Evolutionary conservation across 306 rosid genomes (phyloP), one percentile per base, ranked within the genome.

Genomic region (Fragaria vesca): DNA sequence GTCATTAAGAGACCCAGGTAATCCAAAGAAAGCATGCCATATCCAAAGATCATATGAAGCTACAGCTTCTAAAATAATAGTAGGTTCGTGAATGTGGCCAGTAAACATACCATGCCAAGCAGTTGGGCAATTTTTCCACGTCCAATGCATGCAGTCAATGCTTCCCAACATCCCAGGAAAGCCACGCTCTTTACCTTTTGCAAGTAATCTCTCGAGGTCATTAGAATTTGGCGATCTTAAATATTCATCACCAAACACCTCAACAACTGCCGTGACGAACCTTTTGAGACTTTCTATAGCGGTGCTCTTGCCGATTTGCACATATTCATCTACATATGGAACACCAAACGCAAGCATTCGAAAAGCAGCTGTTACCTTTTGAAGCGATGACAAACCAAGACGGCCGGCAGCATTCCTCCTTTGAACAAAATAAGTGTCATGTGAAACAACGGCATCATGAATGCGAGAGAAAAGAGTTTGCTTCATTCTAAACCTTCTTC

Each of bases 101-200:
- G 16, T 20, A 16, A 21, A 74, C 69, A 57, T 43, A 20, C 69
- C 40, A 57, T 74, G 18, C 69, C 78, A 73, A 20, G 77, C 28
- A 57, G 20, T 42, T 10, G 38, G 69, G 6, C 24, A 73, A 28
- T 73, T 73, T 3, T 57, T 57, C 42, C 55, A 73, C 5, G 10
- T 58, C 77, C 26, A 73, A 24, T 76, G 63, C 73, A 76, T 76
- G 21, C 73, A 66, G 15, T 76, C 73, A 10, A 76, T 17, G 21
- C 5, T 38, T 38, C 42, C 42, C 5, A 38, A 38, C 42, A 38
- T 38, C 42, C 42, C 7, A 6, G 7, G 42, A 38, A 5, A 38
- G 42, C 42, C 42, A 6, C 42, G 42, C 42, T 38, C 7, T 38
- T 38, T 6, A 38, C 42, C 42, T 38, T 4, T 38, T 6, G 7